Conservation (phyloP, 768 basidiomycete genomes). For the Auriscalpium microsporum region DNA sequence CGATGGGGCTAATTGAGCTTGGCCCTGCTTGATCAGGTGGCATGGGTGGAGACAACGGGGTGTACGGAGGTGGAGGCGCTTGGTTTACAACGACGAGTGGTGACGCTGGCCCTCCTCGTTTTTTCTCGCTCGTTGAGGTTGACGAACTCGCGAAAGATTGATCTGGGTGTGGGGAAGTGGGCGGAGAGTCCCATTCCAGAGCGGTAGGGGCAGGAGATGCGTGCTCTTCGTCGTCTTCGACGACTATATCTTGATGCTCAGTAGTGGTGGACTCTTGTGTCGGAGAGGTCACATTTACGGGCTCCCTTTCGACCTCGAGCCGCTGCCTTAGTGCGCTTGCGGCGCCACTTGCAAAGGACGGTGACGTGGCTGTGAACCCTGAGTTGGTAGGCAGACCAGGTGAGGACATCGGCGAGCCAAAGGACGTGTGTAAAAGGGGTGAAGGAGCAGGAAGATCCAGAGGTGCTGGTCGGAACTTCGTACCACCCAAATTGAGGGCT, state of each 20-base stretch:
- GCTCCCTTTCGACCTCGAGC: conserved; percentile 5
- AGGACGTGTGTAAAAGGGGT: conserved; percentile 30
- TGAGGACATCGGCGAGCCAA: conserved; percentile 31
- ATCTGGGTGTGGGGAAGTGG: no score
- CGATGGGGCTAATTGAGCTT: not conserved
- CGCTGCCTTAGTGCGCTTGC: conserved; percentile 5
- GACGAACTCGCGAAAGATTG: conserved; percentile 3
- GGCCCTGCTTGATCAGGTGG: not conserved
- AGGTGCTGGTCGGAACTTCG: conserved; percentile 21
- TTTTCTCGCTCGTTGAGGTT: conserved; percentile 13
- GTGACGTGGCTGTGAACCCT: not conserved
- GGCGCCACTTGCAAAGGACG: conserved; percentile 9
- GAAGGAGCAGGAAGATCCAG: conserved; percentile 21
- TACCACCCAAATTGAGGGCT: not conserved
- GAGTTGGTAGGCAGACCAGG: conserved; percentile 7
- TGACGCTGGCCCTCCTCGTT: conserved; percentile 22
- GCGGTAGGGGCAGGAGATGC: no score
- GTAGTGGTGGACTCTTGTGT: not conserved
- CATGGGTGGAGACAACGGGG: not conserved
- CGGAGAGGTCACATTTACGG: not conserved
- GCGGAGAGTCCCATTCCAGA: no score
- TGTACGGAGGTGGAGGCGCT: conserved; percentile 25
- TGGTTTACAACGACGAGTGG: conserved; percentile 19
- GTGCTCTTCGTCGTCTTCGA: conserved; percentile 1
- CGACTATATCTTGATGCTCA: not conserved